Base-by-base conservation (phyloP, 208 protist genomes). In the Acanthamoeba sp. region DNA sequence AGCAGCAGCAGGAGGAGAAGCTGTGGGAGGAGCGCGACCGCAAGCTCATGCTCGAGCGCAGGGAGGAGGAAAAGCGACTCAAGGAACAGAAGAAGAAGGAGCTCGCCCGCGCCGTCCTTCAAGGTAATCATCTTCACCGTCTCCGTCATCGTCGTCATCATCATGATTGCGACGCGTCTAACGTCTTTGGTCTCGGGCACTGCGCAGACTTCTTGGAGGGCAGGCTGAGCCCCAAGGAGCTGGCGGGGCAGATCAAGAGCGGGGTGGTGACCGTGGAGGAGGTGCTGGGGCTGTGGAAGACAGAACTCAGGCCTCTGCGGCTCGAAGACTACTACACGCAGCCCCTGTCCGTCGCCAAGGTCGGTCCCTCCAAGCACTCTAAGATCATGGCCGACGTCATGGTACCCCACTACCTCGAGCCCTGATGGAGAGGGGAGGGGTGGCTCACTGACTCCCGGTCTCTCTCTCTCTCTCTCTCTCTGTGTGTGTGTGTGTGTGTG, bases 251-350 rank as follows among this genome's bases (percentile, higher is more conserved):
- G 73, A 52, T 84, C 73, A 45, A 52, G 36, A 29, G 6, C 38
- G 73, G 73, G 20, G 42, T 84, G 14, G 73, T 84, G 40, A 84
- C 73, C 36, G 73, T 84, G 10, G 73, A 84, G 34, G 36, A 84
- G 73, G 36, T 84, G 34, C 73, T 84, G 36, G 73, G 40, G 7
- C 73, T 84, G 38, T 84, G 73, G 73, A 84, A 84, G 73, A 84
- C 73, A 38, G 73, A 84, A 24, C 73, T 84, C 10, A 38, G 73
- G 6, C 73, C 73, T 2, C 73, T 84, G 34, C 73, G n/a, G 36
- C 42, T 84, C 5, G 20, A 34, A 14, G 73, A 84, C 42, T 84
- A 84, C 73, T 84, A 29, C 64, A 36, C 64, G n/a, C n/a, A 73
- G 9, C 40, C 38, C 24, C 2, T 6, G 7, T 3, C 27, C 73